These are phyloP conservation scores for Gracilaria vermiculophylla DNA, from an alignment of 23 red algal genomes.

Conservation along the genomic window DNA sequence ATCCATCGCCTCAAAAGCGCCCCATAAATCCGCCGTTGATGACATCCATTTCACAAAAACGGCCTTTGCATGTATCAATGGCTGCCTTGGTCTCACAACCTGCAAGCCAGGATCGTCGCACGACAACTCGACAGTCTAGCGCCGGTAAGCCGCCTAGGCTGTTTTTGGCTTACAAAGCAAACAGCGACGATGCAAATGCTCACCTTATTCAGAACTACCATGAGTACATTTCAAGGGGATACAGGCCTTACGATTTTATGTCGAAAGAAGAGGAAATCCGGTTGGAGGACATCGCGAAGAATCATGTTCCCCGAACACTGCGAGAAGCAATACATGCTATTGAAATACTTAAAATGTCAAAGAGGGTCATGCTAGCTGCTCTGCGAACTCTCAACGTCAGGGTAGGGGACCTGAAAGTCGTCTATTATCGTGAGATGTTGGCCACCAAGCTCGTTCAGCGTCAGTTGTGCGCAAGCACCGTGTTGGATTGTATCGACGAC, in stretches of 20 bases:
- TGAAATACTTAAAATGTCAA: not conserved
- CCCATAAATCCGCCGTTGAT: not conserved
- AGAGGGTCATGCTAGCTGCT: not conserved
- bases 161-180: not conserved
- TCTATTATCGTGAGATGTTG: not conserved
- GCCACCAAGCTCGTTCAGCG: slow-evolving; percentile 29
- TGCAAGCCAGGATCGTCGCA: not conserved
- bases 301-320: not conserved
- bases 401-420: not conserved
- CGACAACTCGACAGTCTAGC: not conserved
- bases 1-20: not conserved
- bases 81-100: not conserved
- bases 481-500: slow-evolving; percentile 14
- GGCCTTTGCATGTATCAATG: not conserved
- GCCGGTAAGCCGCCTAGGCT: not conserved
- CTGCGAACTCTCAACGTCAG: slow-evolving; percentile 16
- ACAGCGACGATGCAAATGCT: not conserved
- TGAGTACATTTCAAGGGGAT: not conserved
- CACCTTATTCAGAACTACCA: not conserved
- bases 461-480: not conserved
- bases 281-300: slow-evolving; percentile 9
- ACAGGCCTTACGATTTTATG: not conserved
- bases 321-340: not conserved
- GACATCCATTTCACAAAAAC: too few species aligned
- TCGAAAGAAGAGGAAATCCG: not conserved